A percentile compares a stretch with the other conserved stretches of the same genome.
Conservation (phyloP, 306 rosid genomes). For the Spatholobus suberectus region DNA sequence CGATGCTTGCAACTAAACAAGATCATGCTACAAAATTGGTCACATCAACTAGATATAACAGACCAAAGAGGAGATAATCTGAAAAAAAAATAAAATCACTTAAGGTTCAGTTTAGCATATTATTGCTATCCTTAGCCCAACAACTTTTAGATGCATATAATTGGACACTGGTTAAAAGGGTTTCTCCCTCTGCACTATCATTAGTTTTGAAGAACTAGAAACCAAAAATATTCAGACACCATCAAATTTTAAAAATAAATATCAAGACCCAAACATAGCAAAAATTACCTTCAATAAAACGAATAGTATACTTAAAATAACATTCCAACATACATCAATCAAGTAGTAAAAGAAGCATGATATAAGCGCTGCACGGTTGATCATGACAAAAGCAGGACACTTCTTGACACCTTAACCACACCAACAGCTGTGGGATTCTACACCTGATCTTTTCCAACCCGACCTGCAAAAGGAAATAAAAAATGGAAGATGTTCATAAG, state of each 20-base stretch:
- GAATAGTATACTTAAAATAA: constrained; percentile 51
- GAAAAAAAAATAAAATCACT: constrained; percentile 7
- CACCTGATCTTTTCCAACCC: constrained; percentile 56
- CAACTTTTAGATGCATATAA: constrained; percentile 33
- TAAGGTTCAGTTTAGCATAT: constrained; percentile 31
- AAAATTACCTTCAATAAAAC: constrained; percentile 38
- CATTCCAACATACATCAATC: constrained; percentile 90
- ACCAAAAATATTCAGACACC: constrained; percentile 28
- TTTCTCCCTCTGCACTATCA: constrained; percentile 9
- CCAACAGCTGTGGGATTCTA: constrained; percentile 62
- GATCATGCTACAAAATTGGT: constrained; percentile 37
- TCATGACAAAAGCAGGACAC: constrained; percentile 72
- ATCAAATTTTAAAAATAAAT: constrained; percentile 32
- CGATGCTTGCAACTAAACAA: constrained; percentile 34
- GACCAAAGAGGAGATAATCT: constrained; percentile 28
- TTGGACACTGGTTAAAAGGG: constrained; percentile 29
- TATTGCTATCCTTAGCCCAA: constrained; percentile 4
- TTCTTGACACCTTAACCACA: constrained; percentile 75
- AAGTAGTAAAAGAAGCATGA: constrained; percentile 77
- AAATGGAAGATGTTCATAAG: constrained; percentile 66
- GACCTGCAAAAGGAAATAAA: constrained; percentile 85
- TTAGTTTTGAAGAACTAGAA: neutral
- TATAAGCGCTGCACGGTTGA: constrained; percentile 70
- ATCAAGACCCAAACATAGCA: constrained; percentile 35
- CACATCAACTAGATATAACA: constrained; percentile 28